phyloP scores from a whole-genome alignment of 345 rosid genomes.

The Sisymbrium irio region DNA sequence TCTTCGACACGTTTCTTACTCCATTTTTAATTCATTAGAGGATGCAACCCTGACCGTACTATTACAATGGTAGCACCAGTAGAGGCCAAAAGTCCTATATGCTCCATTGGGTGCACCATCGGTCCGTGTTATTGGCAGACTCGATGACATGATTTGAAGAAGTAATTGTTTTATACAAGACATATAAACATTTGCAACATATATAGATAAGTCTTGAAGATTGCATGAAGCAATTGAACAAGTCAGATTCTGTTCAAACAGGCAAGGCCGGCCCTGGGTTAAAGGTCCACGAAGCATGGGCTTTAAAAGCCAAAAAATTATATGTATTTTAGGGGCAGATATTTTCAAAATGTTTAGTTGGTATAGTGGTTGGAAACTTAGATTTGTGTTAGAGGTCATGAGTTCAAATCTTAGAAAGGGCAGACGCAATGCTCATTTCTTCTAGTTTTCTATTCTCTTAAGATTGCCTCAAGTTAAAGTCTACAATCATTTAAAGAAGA shows the following conservation, averaged over 20 bases:
- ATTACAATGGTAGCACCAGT: conserved; percentile 85
- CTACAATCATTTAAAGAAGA: conserved; percentile 1
- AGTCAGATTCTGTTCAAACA: conserved; percentile 19
- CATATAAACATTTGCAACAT: not conserved
- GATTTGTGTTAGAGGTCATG: no score
- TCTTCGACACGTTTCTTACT: no score
- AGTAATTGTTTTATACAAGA: not conserved
- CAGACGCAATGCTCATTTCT: conserved; percentile 18
- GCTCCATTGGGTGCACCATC: conserved; percentile 12
- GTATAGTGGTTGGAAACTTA: no score
- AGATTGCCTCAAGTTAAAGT: conserved; percentile 13
- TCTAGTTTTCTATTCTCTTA: not conserved
- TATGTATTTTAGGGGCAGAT: no score
- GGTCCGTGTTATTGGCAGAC: conserved; percentile 39
- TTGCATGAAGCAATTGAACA: conserved; percentile 24
- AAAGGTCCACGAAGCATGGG: no score
- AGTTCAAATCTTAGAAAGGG: conserved; percentile 18
- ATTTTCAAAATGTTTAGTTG: no score
- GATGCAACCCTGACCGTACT: conserved; percentile 53
- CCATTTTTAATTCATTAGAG: no score
- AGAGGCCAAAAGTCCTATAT: conserved; percentile 42
- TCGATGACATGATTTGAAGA: conserved; percentile 41
- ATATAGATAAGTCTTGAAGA: conserved; percentile 9
- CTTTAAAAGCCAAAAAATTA: no score
- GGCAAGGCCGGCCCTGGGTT: no score